Percentiles rank a stretch among this genome's conserved stretches.
Evolutionary conservation across 2,329 filamentous ascomycete genomes (phyloP).

Genomic region (Helotiales sp.): DNA sequence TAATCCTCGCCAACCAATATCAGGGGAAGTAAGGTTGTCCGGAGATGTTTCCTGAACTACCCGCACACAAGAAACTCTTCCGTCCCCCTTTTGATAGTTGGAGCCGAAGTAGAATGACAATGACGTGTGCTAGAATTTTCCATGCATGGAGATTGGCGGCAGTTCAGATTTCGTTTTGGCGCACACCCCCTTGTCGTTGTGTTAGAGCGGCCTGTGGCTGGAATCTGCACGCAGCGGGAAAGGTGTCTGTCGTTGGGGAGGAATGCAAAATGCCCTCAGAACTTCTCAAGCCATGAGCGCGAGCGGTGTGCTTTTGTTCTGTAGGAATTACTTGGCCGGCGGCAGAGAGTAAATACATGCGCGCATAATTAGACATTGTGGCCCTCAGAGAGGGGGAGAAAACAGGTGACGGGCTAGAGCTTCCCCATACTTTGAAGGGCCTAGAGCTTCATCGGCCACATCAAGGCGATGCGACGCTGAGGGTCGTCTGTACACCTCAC

Average conservation of each 20-base stretch:
- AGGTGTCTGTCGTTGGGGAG: not conserved
- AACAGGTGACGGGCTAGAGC: not conserved
- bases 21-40: not conserved
- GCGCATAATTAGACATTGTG: not conserved
- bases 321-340: not conserved
- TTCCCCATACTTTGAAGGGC: conserved; percentile 8
- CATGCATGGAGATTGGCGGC: not conserved
- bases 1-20: not conserved
- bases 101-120: not conserved
- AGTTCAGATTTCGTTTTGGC: not conserved
- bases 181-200: not conserved
- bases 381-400: not conserved
- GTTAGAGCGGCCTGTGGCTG: conserved; percentile 34
- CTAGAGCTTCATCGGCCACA: conserved; percentile 4
- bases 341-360: not conserved
- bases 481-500: too few relatives aligned
- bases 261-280: not conserved
- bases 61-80: not conserved
- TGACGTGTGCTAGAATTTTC: conserved; percentile 10
- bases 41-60: conserved; percentile 11
- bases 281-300: not conserved
- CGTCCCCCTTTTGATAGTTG: not conserved
- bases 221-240: conserved; percentile 13
- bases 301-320: conserved; percentile 8
- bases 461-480: not conserved